Evolutionary conservation across 495 filamentous ascomycete genomes (phyloP), one percentile per base, ranked within the genome.

Genomic region (Talaromyces stipitatus): DNA sequence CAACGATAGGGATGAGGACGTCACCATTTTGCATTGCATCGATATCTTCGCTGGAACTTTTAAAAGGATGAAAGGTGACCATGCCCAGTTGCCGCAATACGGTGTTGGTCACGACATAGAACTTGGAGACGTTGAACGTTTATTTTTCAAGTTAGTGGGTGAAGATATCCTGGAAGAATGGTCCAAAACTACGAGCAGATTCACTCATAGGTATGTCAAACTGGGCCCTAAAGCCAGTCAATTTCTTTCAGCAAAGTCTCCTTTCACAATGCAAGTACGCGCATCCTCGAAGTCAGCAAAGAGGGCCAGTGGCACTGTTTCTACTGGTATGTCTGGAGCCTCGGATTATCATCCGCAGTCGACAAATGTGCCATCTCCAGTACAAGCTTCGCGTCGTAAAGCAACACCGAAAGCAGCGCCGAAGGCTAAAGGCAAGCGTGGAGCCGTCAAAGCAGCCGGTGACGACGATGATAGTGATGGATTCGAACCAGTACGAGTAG

Each of bases 351-450:
- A 76, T 63, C 85, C 86, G 20, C 68, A 77, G 52, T 95, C 92
- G 4, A 96, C 92, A 0, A 88, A 90, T 55, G 80, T 96, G 9
- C 91, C 94, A 2, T 96, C 94, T 10, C 92, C 94, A 5, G 67
- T 90, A 3, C 78, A 85, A 65, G 75, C 74, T 33, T 33, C 29
- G 2, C 54, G 54, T 9, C 54, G 36, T 9, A 38, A 41, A 28
- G 81, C 74, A 14, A n/a, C 38, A 24, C 57, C 73, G 16, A 38
- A 41, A 28, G 81, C 74, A 14, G 20, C 38, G 28, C 57, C 73
- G n/a, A 68, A 70, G 11, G 62, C 65, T 10, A 69, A 73, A 12
- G 64, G 69, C 2, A 73, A 72, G 14, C 54, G 60, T 4, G 62
- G 61, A 22, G 65, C 62, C 38, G 57, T 66, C 6, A 64, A 65